These are phyloP conservation scores for Chenopodium quinoa DNA, from an alignment of 148 eudicot species.

Conservation along the genomic window DNA sequence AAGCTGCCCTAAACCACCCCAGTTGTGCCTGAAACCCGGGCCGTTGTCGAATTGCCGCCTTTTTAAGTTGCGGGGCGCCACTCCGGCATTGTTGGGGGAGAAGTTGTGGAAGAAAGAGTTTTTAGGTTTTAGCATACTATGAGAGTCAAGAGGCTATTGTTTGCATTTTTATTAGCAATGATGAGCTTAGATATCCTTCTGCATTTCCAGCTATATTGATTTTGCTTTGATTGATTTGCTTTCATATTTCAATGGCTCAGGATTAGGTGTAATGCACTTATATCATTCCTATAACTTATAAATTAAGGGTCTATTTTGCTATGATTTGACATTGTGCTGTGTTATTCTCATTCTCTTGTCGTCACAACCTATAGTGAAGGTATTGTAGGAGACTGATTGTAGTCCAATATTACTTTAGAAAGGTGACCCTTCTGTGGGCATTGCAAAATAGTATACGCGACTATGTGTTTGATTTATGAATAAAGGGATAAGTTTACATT, in stretches of 20 bases:
- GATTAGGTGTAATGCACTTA: background rate
- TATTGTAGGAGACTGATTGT: background rate
- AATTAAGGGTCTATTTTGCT: background rate
- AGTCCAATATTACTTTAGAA: background rate
- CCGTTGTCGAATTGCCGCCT: background rate
- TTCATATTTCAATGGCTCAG: background rate
- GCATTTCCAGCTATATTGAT: no score
- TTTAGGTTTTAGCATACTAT: background rate
- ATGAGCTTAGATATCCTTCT: no score
- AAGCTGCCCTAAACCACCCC: no score
- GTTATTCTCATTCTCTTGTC: background rate
- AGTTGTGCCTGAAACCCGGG: no score
- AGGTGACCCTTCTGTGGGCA: background rate
- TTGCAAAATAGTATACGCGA: background rate
- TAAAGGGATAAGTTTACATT: background rate
- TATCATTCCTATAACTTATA: background rate
- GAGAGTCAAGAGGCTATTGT: background rate
- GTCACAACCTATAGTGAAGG: background rate
- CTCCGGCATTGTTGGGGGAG: background rate
- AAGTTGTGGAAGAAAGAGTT: background rate
- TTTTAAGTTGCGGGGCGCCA: background rate
- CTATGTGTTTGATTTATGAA: background rate
- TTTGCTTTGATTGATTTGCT: background rate
- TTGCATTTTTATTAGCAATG: no score
- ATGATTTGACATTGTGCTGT: background rate